Evolutionary conservation across 179 eudicot genomes (phyloP), one percentile per base, ranked within the genome.

Genomic region (Corrigiola litoralis): DNA sequence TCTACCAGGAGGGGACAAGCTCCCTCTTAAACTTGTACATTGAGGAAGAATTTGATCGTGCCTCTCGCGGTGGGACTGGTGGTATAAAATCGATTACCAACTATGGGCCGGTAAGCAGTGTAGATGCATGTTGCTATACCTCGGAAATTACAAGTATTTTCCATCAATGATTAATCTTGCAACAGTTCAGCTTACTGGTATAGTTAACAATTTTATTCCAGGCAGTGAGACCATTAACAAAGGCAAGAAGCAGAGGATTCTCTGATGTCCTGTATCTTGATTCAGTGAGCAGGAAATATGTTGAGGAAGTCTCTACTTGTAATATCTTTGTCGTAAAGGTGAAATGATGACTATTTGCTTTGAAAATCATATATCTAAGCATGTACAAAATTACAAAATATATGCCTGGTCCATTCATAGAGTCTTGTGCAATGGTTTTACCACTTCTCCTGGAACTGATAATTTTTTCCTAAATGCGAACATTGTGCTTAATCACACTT

Each of bases 51-150:
- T 85, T 49, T 67, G 88, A 81, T 49, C 90, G 94, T 29, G 88
- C 96, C 50, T 54, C 84, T 32, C 82, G 71, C 51, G 96, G 96
- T 56, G 96, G 96, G 29, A 83, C 77, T 60, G 94, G 96, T 70
- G 94, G 94, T 33, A 84, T 87, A 27, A 89, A 89, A 70, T 70
- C 87, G 42, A 89, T 92, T 27, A 70, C 85, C 47, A 91, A 91
- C 69, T 91, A 91, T 62, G 84, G 80, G 4, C 97, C 96, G 67
- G 96, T 89, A 78, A 70, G 64, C 40, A 53, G 28, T 18, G 21
- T n/a, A 23, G 3, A 12, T 2, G 27, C 5, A 23, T 36, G 2
- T 41, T 12, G 17, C n/a, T 21, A 36, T 17, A 13, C 1, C 7
- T 69, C 38, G 3, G 13, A 24, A 6, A 7, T 3, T 38, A 2